Conservation (phyloP, 805 yeast genomes). For the Candida lessepsii region DNA sequence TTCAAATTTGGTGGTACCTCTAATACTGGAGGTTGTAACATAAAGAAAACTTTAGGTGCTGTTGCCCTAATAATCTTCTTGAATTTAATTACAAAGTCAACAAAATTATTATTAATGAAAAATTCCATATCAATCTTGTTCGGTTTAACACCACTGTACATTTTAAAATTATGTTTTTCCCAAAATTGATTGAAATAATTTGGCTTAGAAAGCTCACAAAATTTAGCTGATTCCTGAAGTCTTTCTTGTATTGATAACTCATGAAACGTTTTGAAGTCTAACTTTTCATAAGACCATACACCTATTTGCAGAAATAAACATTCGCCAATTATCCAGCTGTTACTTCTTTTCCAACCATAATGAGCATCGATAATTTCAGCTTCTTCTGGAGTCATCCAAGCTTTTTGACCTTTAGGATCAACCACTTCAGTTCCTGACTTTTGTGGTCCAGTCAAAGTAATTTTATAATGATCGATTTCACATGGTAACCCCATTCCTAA, state of each 20-base stretch:
- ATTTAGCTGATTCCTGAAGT: constrained; percentile 11
- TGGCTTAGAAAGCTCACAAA: constrained; percentile 30
- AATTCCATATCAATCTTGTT: constrained; percentile 44
- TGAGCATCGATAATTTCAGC: constrained; percentile 47
- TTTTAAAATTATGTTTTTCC: constrained; percentile 33
- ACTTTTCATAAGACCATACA: constrained; percentile 59
- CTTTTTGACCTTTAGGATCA: constrained; percentile 64
- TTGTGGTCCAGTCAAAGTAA: constrained; percentile 75
- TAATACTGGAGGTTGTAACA: constrained; percentile 81
- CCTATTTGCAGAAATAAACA: constrained; percentile 83
- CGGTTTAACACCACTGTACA: constrained; percentile 19
- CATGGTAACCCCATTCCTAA: constrained; percentile 77
- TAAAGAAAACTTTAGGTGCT: constrained; percentile 48
- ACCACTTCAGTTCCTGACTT: constrained; percentile 55
- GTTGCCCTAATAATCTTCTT: constrained; percentile 47
- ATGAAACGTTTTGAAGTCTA: constrained; percentile 22
- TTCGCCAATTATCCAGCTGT: constrained; percentile 65
- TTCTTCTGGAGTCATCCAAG: constrained; percentile 63
- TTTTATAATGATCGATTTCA: constrained; percentile 65
- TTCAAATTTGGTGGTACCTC: constrained; percentile 69
- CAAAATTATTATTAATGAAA: constrained; percentile 64
- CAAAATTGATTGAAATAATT: constrained; percentile 30
- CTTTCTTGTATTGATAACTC: constrained; percentile 30
- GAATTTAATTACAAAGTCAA: constrained; percentile 57
- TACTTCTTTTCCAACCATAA: constrained; percentile 69